Base-by-base conservation (phyloP, 169 alveolate genomes). In the Plasmodium vinckei region DNA sequence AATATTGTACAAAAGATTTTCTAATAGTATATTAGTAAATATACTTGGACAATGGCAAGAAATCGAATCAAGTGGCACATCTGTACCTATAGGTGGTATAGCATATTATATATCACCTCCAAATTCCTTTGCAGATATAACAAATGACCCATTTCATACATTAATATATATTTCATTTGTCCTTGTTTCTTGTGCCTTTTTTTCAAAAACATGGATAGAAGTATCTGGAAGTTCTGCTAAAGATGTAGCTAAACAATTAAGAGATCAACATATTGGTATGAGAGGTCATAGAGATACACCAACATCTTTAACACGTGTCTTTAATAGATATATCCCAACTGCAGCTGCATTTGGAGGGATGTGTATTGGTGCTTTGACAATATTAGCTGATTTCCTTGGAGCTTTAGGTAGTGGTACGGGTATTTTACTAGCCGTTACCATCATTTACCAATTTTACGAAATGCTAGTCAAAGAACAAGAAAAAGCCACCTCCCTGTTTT, bases 261-360 rank as follows among this genome's bases (percentile, higher is more conserved):
- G 99, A 73, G 99, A 99, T 88, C 99, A 99, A 93, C 92, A 96
- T 56, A 94, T 94, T 72, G 96, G 96, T n/a, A 94, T 94, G 96
- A 92, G 93, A 23, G 96, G 96, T 1, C 90, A 93, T 87, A 87
- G 96, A 79, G 96, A 94, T 67, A 93, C 96, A 9, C 95, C 96
- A 0, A 94, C 95, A 23, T 94, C 96, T 1, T 89, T 94, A 27
- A 94, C 96, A 13, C 89, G 92, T 33, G 96, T 94, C 5, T 94
- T 94, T 61, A 92, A 94, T 57, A 87, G 96, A 92, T 98, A 98
- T 93, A 98, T 99, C 77, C 99, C 99, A n/a, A 98, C 99, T 44
- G 99, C 99, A 0, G 99, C 99, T 13, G 99, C 99, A 42, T 98
- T 99, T 89, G 99, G 99, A 19, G 99, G 99, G 46, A 97, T 98